Evolutionary conservation across 441 rosid genomes (phyloP), one percentile per base, ranked within the genome.

Genomic region (Euphorbia schlechtendalii): DNA sequence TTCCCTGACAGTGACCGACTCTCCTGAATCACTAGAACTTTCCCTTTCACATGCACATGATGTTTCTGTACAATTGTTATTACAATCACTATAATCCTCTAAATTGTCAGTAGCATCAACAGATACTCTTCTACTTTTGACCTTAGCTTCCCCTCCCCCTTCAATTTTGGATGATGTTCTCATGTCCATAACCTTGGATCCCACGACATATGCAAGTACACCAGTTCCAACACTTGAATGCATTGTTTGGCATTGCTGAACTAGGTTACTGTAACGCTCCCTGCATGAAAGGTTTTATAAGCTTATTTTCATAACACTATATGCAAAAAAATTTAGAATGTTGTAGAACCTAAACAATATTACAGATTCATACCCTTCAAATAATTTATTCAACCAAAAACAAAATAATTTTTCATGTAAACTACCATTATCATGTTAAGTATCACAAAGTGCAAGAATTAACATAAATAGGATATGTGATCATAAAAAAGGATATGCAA

Each of bases 191-290:
- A 92, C 93, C 78, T 92, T 92, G 72, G 98, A 92, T 43, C 98
- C 96, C 76, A 88, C 96, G 59, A 80, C 84, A 81, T 82, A 89
- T 11, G 98, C 98, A 81, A 92, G 96, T 45, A 85, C 77, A 65
- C 98, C 98, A 65, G 96, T 89, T 78, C 98, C 98, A 61, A 89
- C 82, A 72, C 93, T 92, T 66, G 96, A 81, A 84, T 92, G 96
- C 96, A 92, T 92, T 64, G 67, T 61, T 71, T 89, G 96, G 56
- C 98, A 92, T 77, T 89, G 86, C 77, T 73, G 81, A 66, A 89
- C 73, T 76, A 92, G 78, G 57, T 85, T 88, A 74, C 73, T 56
- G 69, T 84, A 89, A 24, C 86, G 85, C 64, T 89, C 83, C 87
- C 98, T 92, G 85, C 82, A 68, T 71, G 71, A 71, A 52, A 61